Base-by-base conservation (phyloP, 1,284 basidiomycete genomes). In the Hymenochaete sp. region DNA sequence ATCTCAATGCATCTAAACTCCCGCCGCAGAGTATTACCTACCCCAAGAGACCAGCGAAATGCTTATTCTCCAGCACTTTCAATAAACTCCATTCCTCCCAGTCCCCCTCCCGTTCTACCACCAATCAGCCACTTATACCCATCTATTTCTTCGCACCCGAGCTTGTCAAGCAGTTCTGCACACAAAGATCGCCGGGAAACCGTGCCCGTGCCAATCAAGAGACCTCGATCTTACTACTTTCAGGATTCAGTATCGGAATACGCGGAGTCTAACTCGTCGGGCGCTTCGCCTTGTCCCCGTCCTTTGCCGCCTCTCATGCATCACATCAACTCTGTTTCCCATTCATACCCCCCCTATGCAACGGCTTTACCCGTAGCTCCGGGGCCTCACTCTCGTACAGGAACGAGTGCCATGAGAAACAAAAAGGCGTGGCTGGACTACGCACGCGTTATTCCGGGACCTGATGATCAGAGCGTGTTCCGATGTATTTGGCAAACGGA, bases 291-390 rank as follows among this genome's bases (percentile, higher is more conserved):
- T 6, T 19, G 32, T 11, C n/a, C 35, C 16, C 21, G 21, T 16
- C 29, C 13, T 3, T 6, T 19, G 21, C 18, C 38, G n/a, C 27
- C 27, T 7, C 13, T 22, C 8, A 42, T 41, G 19, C 28, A n/a
- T n/a, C n/a, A n/a, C n/a, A n/a, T n/a, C n/a, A n/a, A n/a, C n/a
- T n/a, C n/a, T n/a, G n/a, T n/a, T n/a, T n/a, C n/a, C n/a, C n/a
- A n/a, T n/a, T n/a, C n/a, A n/a, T n/a, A n/a, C n/a, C n/a, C n/a
- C n/a, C n/a, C n/a, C n/a, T n/a, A n/a, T n/a, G n/a, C n/a, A n/a
- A n/a, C n/a, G n/a, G n/a, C 37, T 24, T 16, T 41, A 6, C 7
- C 37, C 4, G 29, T 69, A 64, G 67, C 62, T 63, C 29, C 59
- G 52, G 24, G 22, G 18, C 18, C 62, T 68, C 45, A 53, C 57